A percentile compares a stretch with the other conserved stretches of the same genome.
Conservation (phyloP, 352 stramenopile genomes). For the Globisporangium rhizosaccharum region DNA sequence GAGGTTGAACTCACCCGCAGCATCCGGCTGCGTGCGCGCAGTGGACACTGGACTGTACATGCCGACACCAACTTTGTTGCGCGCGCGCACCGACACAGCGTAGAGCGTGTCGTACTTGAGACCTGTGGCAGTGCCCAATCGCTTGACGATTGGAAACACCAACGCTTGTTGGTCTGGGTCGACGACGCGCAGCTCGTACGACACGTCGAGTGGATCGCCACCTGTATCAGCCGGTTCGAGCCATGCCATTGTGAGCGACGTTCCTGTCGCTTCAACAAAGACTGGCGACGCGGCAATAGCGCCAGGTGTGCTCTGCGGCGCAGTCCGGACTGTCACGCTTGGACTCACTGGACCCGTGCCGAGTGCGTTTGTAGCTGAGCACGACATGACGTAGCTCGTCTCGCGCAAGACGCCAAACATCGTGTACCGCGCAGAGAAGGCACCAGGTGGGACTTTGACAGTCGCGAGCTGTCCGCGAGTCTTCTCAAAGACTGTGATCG, state of each 20-base stretch:
- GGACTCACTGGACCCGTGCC: slow-evolving; percentile 29
- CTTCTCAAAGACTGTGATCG: slow-evolving; percentile 39
- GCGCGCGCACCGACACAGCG: slow-evolving; percentile 24
- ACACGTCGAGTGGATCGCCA: slow-evolving; percentile 20
- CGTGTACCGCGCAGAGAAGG: slow-evolving; percentile 15
- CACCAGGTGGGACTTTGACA: slow-evolving; percentile 9
- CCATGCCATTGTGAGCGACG: slow-evolving; percentile 35
- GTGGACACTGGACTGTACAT: slow-evolving; percentile 24
- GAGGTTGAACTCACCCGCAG: slow-evolving; percentile 52
- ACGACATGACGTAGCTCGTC: slow-evolving; percentile 33
- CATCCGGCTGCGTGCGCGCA: slow-evolving; percentile 35
- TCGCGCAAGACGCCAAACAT: slow-evolving; percentile 22
- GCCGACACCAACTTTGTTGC: slow-evolving; percentile 26
- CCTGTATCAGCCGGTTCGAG: slow-evolving; percentile 32
- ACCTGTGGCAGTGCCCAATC: slow-evolving; percentile 8
- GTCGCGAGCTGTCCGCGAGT: slow-evolving; percentile 19
- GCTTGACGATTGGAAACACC: slow-evolving; percentile 7
- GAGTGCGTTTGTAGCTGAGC: slow-evolving; percentile 30
- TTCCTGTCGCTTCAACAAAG: slow-evolving; percentile 23
- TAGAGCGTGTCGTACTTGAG: slow-evolving; percentile 39
- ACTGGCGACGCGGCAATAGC: slow-evolving; percentile 21
- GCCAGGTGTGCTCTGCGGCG: slow-evolving; percentile 27
- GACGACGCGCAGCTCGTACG: slow-evolving; percentile 25
- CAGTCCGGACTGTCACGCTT: slow-evolving; percentile 22
- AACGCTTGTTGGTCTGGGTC: slow-evolving; percentile 1